phyloP scores from a whole-genome alignment of 495 filamentous ascomycete species.

The Penicillium flavigenum region DNA sequence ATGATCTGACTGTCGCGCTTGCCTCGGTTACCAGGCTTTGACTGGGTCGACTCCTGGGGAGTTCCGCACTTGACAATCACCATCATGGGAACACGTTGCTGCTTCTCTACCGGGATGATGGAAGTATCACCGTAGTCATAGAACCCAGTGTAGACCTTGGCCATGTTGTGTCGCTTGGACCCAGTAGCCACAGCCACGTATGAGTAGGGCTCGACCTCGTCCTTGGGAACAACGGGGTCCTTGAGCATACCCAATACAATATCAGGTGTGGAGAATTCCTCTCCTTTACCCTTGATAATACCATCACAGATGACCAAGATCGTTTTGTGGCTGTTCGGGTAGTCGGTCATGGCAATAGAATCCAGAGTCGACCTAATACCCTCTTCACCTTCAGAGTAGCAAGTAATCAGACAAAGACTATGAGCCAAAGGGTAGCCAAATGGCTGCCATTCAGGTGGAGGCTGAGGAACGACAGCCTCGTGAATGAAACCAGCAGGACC shows the following conservation, averaged over 20 bases:
- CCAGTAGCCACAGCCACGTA: constrained; percentile 97
- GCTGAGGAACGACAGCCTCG: constrained; percentile 92
- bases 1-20: constrained; percentile 99
- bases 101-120: constrained; percentile 76
- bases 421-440: constrained; percentile 95
- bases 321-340: constrained; percentile 97
- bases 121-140: constrained; percentile 91
- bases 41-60: constrained; percentile 71
- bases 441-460: constrained; percentile 95
- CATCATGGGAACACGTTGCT: constrained; percentile 99
- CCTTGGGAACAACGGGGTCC: constrained; percentile 73
- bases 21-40: constrained; percentile 94
- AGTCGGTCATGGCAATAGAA: constrained; percentile 96
- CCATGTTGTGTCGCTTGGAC: constrained; percentile 98
- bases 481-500: constrained; percentile 95
- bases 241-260: constrained; percentile 92
- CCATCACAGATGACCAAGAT: constrained; percentile 97
- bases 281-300: constrained; percentile 94
- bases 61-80: constrained; percentile 95
- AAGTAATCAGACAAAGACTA: constrained; percentile 90
- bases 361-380: constrained; percentile 92
- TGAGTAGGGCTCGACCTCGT: constrained; percentile 83
- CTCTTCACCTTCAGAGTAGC: constrained; percentile 94
- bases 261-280: constrained; percentile 83
- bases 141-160: constrained; percentile 96